Conservation (phyloP, 2,329 filamentous ascomycete species). For the Botrytis byssoidea region DNA sequence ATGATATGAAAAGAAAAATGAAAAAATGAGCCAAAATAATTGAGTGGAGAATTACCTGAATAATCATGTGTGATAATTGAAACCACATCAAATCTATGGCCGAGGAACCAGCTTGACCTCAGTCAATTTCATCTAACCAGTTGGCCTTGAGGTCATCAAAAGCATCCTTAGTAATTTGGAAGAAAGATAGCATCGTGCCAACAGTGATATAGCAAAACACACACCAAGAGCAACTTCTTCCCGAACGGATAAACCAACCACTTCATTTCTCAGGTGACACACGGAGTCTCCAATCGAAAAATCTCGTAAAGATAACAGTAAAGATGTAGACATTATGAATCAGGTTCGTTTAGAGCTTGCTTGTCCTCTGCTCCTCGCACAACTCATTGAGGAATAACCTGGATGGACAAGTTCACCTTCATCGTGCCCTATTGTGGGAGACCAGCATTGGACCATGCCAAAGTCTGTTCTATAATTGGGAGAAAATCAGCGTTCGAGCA, state of each 20-base stretch:
- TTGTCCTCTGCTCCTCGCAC: neutral
- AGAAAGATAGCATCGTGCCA: neutral
- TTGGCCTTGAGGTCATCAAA: neutral
- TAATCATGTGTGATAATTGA: neutral
- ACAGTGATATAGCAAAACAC: neutral
- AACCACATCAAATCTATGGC: neutral
- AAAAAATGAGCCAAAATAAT: neutral
- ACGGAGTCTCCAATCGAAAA: neutral
- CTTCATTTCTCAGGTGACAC: neutral
- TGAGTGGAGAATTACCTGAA: neutral
- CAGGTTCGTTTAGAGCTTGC: neutral
- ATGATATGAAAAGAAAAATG: neutral
- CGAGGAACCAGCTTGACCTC: neutral
- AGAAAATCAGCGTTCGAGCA: no score
- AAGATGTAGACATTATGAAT: neutral
- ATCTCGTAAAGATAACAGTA: neutral
- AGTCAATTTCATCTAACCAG: neutral
- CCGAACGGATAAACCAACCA: neutral
- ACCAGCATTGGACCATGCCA: neutral
- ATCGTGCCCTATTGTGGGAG: neutral
- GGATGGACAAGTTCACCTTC: neutral
- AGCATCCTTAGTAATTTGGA: neutral
- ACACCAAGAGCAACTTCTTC: neutral
- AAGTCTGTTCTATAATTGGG: neutral
- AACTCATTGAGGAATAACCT: neutral